phyloP scores from a whole-genome alignment of 441 rosid genomes.

The Sinapis alba region DNA sequence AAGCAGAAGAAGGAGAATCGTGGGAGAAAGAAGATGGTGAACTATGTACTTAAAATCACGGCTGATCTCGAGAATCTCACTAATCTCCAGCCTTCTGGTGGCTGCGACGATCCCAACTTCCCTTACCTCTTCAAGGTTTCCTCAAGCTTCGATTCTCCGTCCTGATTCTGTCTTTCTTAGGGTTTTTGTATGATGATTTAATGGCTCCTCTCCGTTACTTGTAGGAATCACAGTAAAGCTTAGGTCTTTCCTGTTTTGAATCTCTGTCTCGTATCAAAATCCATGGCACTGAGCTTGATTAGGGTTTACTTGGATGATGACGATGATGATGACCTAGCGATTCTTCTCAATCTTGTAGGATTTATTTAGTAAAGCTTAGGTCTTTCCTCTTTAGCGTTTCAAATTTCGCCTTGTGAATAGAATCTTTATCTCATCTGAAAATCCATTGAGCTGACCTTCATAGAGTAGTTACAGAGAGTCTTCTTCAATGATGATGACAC shows the following conservation, averaged over 20 bases:
- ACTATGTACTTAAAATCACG: conserved; percentile 68
- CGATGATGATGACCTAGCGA: no score
- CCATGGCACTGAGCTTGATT: not conserved
- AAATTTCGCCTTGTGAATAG: not conserved
- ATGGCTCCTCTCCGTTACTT: not conserved
- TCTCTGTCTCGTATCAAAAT: not conserved
- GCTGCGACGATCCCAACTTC: conserved; percentile 79
- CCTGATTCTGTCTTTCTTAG: not conserved
- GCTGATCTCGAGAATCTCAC: conserved; percentile 85
- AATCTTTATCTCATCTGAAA: not conserved
- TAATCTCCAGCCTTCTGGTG: conserved; percentile 74
- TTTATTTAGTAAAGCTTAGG: not conserved
- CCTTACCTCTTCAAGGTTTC: conserved; percentile 81
- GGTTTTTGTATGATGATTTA: not conserved
- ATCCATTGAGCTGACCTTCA: not conserved
- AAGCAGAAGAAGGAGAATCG: not conserved
- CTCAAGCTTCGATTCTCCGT: not conserved
- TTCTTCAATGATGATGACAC: not conserved
- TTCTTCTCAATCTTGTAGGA: not conserved
- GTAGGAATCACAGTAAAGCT: not conserved
- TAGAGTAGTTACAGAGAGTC: not conserved
- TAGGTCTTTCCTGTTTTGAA: not conserved
- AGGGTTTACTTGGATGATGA: not conserved
- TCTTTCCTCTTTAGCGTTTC: conserved; percentile 2
- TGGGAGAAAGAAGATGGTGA: conserved; percentile 65